Conservation (phyloP, 2,329 filamentous ascomycete species). For the Coleophoma cylindrospora region DNA sequence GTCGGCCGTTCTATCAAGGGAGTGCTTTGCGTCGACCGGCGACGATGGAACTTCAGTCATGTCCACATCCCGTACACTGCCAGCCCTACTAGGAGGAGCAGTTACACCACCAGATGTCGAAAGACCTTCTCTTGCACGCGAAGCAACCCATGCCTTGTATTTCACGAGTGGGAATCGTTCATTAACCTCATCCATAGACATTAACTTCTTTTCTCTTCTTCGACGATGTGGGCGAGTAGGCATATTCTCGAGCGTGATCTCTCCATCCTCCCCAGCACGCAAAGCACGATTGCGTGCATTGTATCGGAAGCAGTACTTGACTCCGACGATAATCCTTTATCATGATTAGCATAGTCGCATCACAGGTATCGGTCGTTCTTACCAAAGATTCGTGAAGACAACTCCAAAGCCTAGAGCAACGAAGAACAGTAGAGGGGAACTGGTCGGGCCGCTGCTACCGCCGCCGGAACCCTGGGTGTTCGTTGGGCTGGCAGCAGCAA, state of each 20-base stretch:
- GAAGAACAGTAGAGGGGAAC: constrained; percentile 81
- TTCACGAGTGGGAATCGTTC: constrained; percentile 93
- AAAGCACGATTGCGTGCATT: constrained; percentile 86
- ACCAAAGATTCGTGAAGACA: constrained; percentile 98
- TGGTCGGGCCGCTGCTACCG: constrained; percentile 45
- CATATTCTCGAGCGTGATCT: constrained; percentile 85
- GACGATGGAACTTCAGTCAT: constrained; percentile 39
- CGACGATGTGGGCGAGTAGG: constrained; percentile 74
- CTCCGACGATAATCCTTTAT: constrained; percentile 93
- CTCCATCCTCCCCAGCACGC: constrained; percentile 72
- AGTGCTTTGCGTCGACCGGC: constrained; percentile 28
- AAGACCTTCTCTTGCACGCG: constrained; percentile 76
- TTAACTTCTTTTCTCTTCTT: constrained; percentile 93
- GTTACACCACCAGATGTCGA: constrained; percentile 81
- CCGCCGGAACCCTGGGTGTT: constrained; percentile 15
- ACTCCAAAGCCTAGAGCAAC: constrained; percentile 95
- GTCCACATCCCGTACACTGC: constrained; percentile 66
- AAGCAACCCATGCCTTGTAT: constrained; percentile 92
- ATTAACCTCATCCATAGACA: constrained; percentile 99
- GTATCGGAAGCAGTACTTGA: constrained; percentile 99
- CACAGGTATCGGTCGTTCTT: constrained; percentile 32
- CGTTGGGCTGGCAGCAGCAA: constrained; percentile 16
- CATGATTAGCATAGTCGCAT: constrained; percentile 17
- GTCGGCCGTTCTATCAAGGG: constrained; percentile 23
- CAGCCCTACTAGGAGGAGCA: constrained; percentile 65